Base-by-base conservation (phyloP, 192 early-diverging fungal genomes). In the Umbelopsis vinacea region DNA sequence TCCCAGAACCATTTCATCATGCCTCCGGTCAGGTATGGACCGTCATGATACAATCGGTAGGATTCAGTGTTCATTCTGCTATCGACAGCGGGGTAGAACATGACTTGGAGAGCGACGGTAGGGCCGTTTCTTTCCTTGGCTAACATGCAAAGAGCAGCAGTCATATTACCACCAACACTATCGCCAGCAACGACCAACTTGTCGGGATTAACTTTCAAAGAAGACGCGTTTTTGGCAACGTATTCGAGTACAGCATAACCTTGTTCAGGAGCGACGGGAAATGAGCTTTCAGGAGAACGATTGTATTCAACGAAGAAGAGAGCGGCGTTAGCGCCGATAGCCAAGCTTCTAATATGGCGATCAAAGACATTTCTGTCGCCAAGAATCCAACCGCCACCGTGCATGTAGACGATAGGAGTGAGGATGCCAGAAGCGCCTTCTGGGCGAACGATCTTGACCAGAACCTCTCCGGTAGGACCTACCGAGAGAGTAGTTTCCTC, bases 131-230 rank as follows among this genome's bases (percentile, higher is more conserved):
- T 24, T 37, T 71, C 50, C n/a, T 71, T 71, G 7, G 47, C 21
- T 33, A 71, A 29, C 21, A 71, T 8, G 19, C 48, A 43, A 15
- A 71, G 5, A 12, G 33, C 69, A 17, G 24, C 69, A 5, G 69
- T 37, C 53, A 71, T 38, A 38, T 75, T 53, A n/a, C 69, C 74
- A 33, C 74, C 74, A 23, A 57, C 74, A 21, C 68, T 70, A 35
- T 75, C 74, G 23, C 74, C 74, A 33, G 54, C 69, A 6, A 75
- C 38, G n/a, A 67, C 74, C 15, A 75, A n/a, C 6, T 57, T 52
- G 29, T 75, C 69, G n/a, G n/a, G n/a, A n/a, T n/a, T n/a, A 0
- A 75, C 43, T 14, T 75, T 75, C 11, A 69, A 37, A 11, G 26
- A 19, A 15, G 24, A 47, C 8, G 67, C 68, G 38, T 70, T 48